Evolutionary conservation across 2,329 filamentous ascomycete species (phyloP).

Genomic region (Clarireedia homoeocarpa): DNA sequence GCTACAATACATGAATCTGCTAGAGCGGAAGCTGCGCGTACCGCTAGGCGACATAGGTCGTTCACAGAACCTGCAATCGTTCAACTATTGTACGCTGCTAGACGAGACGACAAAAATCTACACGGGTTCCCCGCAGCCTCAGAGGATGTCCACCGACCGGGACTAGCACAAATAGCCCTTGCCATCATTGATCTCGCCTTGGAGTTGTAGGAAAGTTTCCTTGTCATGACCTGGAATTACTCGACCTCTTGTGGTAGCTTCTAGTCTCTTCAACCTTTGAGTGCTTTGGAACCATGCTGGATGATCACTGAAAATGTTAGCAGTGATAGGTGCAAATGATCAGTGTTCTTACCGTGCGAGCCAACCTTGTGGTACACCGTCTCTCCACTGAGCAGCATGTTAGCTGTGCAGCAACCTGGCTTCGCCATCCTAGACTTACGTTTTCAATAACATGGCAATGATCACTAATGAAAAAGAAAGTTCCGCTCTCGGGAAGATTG

Average conservation of each 20-base stretch:
- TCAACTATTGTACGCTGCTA: not conserved
- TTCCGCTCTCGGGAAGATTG: constrained; percentile 27
- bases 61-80: no score
- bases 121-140: not conserved
- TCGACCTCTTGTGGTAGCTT: constrained; percentile 24
- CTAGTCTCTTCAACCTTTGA: constrained; percentile 26
- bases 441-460: constrained; percentile 30
- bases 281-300: constrained; percentile 29
- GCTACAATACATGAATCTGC: no score
- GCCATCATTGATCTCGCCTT: constrained; percentile 21
- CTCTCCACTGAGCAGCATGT: constrained; percentile 17
- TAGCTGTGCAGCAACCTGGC: not conserved
- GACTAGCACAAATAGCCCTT: constrained; percentile 2
- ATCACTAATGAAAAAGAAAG: constrained; percentile 30
- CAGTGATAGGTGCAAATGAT: not conserved
- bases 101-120: not conserved
- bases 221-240: constrained; percentile 25
- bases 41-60: no score
- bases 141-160: not conserved
- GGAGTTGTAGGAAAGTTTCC: constrained; percentile 22
- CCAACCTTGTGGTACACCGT: constrained; percentile 30
- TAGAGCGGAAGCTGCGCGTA: no score
- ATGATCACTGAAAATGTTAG: constrained; percentile 21
- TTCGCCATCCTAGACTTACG: constrained; percentile 10
- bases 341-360: constrained; percentile 21